Evolutionary conservation across 176 grass and related monocot species (phyloP).

Genomic region (Musa troglodytarum): DNA sequence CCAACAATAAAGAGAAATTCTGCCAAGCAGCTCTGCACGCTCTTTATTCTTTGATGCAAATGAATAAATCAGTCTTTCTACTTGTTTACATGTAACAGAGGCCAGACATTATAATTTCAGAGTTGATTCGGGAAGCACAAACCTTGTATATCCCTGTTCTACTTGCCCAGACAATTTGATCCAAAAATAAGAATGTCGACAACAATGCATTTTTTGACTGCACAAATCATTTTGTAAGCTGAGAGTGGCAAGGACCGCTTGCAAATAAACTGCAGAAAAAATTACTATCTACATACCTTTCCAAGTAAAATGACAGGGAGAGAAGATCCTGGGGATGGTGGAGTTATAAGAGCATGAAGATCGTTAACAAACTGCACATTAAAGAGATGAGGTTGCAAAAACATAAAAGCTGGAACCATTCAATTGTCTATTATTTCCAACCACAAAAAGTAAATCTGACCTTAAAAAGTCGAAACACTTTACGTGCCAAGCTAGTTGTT

Average conservation of each 20-base stretch:
- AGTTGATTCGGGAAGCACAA: neutral
- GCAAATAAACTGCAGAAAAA: neutral
- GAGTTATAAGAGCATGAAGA: constrained; percentile 74
- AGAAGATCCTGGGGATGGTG: constrained; percentile 53
- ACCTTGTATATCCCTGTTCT: constrained; percentile 74
- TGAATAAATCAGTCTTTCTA: neutral
- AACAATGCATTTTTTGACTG: constrained; percentile 84
- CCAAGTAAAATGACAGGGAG: constrained; percentile 66
- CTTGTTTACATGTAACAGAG: neutral
- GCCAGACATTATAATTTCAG: neutral
- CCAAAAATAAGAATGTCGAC: constrained; percentile 83
- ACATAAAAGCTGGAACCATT: neutral
- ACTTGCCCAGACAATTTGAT: constrained; percentile 86
- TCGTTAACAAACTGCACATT: constrained; percentile 76
- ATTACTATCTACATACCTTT: constrained; percentile 39
- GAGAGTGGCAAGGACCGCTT: neutral
- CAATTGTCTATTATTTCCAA: neutral
- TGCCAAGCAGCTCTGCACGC: constrained; percentile 36
- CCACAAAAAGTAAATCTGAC: constrained; percentile 4
- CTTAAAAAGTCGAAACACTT: constrained; percentile 84
- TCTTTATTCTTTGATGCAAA: constrained; percentile 45
- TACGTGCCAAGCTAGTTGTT: constrained; percentile 72
- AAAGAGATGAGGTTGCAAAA: neutral
- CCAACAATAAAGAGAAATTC: constrained; percentile 66
- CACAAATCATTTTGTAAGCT: constrained; percentile 4